A percentile compares a stretch with the other conserved stretches of the same genome.
Evolutionary conservation across 495 filamentous ascomycete species (phyloP).

Genomic region (Penicillium desertorum): DNA sequence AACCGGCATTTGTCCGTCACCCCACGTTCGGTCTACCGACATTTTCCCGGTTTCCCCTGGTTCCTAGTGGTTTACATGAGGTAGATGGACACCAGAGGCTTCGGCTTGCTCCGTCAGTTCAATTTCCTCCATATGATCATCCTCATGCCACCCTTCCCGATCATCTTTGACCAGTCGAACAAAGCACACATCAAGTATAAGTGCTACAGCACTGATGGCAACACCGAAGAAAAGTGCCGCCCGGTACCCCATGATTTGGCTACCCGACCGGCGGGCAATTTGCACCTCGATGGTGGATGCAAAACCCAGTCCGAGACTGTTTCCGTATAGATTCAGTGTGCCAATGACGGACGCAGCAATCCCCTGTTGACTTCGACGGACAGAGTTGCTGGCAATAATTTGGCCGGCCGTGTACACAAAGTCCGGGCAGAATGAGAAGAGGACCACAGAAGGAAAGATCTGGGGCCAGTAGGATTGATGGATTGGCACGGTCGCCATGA

Average conservation of each 20-base stretch:
- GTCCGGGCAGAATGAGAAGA: constrained; percentile 50
- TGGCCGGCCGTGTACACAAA: constrained; percentile 53
- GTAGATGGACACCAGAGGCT: constrained; percentile 18
- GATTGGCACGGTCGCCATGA: constrained; percentile 50
- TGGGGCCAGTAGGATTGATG: constrained; percentile 54
- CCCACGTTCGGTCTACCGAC: constrained; percentile 9
- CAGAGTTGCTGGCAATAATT: constrained; percentile 55
- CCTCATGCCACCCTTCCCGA: constrained; percentile 43
- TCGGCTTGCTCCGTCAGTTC: constrained; percentile 22
- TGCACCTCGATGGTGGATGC: constrained; percentile 50
- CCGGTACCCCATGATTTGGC: constrained; percentile 37
- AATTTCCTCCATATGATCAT: constrained; percentile 22
- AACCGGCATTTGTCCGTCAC: neutral
- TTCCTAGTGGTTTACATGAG: neutral
- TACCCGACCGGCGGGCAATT: constrained; percentile 20
- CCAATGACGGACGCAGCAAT: constrained; percentile 51
- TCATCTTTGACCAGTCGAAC: constrained; percentile 44
- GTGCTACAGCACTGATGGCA: constrained; percentile 39
- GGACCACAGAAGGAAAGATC: constrained; percentile 48
- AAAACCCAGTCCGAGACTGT: constrained; percentile 50
- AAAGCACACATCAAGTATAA: constrained; percentile 41
- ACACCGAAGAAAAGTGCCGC: constrained; percentile 46
- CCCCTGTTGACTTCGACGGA: constrained; percentile 49
- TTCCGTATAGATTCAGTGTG: constrained; percentile 49
- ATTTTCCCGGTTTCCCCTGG: neutral